Evolutionary conservation across 805 yeast genomes (phyloP).

Genomic region (Cyberlindnera nakhonratchasimensis): DNA sequence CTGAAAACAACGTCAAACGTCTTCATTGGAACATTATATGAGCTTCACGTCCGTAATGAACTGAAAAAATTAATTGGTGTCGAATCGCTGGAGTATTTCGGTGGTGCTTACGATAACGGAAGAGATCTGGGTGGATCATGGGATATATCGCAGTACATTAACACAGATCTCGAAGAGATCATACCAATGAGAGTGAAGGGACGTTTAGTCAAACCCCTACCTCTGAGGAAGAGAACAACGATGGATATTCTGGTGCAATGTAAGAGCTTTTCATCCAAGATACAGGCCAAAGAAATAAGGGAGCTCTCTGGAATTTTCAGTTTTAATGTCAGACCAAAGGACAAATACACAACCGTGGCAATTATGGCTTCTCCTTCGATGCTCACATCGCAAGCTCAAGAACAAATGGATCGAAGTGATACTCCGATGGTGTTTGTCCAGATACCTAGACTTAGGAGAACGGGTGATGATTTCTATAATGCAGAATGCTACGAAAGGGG

Average conservation of each 20-base stretch:
- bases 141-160: constrained; percentile 11
- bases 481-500: constrained; percentile 8
- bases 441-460: constrained; percentile 13
- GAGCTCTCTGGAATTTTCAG: constrained; percentile 25
- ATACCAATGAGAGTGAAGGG: constrained; percentile 9
- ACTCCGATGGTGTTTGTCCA: constrained; percentile 24
- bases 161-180: not conserved
- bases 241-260: constrained; percentile 27
- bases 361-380: constrained; percentile 23
- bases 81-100: constrained; percentile 14
- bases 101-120: constrained; percentile 28
- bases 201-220: constrained; percentile 11
- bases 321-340: constrained; percentile 16
- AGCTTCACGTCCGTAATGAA: constrained; percentile 18
- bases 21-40: constrained; percentile 27
- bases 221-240: constrained; percentile 1
- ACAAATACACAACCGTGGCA: constrained; percentile 18
- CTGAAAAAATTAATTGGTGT: constrained; percentile 11
- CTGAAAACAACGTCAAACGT: constrained; percentile 21
- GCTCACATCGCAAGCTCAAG: constrained; percentile 22
- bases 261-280: constrained; percentile 23
- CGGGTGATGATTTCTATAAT: constrained; percentile 13
- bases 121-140: constrained; percentile 25
- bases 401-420: constrained; percentile 20
- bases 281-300: constrained; percentile 26